Evolutionary conservation across 192 early-diverging fungal species (phyloP).

Genomic region (Coemansia sp.): DNA sequence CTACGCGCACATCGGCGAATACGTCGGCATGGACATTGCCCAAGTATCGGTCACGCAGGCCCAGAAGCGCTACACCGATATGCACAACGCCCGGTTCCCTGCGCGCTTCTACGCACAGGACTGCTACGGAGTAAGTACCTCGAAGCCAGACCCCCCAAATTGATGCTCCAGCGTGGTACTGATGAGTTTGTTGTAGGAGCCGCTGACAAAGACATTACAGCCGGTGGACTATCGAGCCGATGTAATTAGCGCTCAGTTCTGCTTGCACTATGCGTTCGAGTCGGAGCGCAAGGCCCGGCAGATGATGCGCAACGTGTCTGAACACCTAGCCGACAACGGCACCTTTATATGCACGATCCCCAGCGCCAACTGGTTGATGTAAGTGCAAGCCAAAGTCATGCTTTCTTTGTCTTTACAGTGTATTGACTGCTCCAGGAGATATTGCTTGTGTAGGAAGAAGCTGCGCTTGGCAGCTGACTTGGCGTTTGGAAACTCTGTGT

Average conservation of each 20-base stretch:
- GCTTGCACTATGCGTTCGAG: slow-evolving; percentile 94
- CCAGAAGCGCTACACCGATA: slow-evolving; percentile 60
- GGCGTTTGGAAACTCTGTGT: slow-evolving; percentile 85
- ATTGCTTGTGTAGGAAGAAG: slow-evolving; percentile 52
- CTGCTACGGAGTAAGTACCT: slow-evolving; percentile 65
- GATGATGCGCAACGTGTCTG: slow-evolving; percentile 78
- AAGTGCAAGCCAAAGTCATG: slow-evolving; percentile 12
- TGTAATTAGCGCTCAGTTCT: slow-evolving; percentile 95
- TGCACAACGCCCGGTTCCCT: slow-evolving; percentile 58
- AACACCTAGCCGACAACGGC: slow-evolving; percentile 69
- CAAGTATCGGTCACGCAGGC: slow-evolving; percentile 83
- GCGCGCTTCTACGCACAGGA: slow-evolving; percentile 84
- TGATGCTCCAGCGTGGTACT: too few species aligned
- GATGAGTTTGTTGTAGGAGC: slow-evolving; percentile 37
- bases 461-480: slow-evolving; percentile 27
- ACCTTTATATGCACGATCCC: slow-evolving; percentile 92
- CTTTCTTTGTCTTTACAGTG: neutral
- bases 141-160: too few species aligned
- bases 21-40: slow-evolving; percentile 89
- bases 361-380: slow-evolving; percentile 87
- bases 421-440: neutral
- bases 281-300: slow-evolving; percentile 74
- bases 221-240: slow-evolving; percentile 63
- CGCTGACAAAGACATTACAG: slow-evolving; percentile 57
- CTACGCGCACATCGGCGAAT: slow-evolving; percentile 67